A percentile compares a stretch with the other conserved stretches of the same genome.
Evolutionary conservation across 1,139 yeast species (phyloP).

Genomic region (Scheffersomyces titani): DNA sequence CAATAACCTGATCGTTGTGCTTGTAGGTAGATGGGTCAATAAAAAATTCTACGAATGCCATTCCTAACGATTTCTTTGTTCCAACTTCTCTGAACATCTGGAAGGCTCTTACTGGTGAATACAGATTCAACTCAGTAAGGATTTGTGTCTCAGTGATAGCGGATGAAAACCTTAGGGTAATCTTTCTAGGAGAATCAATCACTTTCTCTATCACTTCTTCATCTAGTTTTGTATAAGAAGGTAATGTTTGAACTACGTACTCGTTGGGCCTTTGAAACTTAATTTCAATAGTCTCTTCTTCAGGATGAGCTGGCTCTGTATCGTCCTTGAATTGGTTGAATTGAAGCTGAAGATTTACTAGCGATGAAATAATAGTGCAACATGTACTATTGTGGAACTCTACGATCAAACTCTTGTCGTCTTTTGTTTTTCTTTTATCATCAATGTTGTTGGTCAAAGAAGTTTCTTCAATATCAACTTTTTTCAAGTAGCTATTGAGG

Average conservation of each 20-base stretch:
- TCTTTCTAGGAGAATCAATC: conserved; percentile 37
- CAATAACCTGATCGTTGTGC: conserved; percentile 9
- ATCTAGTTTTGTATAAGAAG: conserved; percentile 15
- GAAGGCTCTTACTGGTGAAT: conserved; percentile 27
- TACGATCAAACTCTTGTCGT: conserved; percentile 43
- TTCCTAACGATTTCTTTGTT: conserved; percentile 38
- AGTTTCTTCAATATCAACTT: conserved; percentile 35
- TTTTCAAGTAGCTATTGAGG: conserved; percentile 42
- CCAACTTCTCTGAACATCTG: conserved; percentile 38
- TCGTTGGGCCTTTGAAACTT: conserved; percentile 59
- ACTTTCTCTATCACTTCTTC: conserved; percentile 26
- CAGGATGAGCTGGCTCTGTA: conserved; percentile 10
- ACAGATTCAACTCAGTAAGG: conserved; percentile 21
- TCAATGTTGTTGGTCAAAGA: conserved; percentile 29
- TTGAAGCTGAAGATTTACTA: conserved; percentile 41
- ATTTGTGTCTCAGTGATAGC: conserved; percentile 28
- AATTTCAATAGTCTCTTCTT: conserved; percentile 19
- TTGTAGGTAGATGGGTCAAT: conserved; percentile 16
- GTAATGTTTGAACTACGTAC: conserved; percentile 48
- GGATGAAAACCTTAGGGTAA: conserved; percentile 29
- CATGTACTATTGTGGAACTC: conserved; percentile 55
- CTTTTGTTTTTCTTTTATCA: conserved; percentile 33
- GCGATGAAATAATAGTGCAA: conserved; percentile 59
- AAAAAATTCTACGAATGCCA: conserved; percentile 41
- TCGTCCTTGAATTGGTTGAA: conserved; percentile 28